A percentile compares a stretch with the other conserved stretches of the same genome.
These are phyloP conservation scores for Trichothecium roseum DNA, from an alignment of 2,329 filamentous ascomycete species.

Conservation along the genomic window DNA sequence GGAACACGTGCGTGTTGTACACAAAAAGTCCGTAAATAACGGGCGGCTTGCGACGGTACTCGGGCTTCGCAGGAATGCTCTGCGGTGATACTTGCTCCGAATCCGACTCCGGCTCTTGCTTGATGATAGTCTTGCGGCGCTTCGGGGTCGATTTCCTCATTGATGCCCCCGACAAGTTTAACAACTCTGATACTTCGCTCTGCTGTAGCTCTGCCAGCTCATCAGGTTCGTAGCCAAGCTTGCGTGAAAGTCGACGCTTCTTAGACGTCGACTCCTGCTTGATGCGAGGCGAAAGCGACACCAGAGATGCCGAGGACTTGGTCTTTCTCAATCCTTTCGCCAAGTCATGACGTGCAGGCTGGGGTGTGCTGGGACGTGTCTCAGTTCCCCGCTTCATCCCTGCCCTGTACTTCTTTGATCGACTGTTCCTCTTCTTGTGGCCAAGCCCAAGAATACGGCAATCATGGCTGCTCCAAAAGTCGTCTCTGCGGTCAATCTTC, in stretches of 20 bases:
- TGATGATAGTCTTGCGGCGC: not conserved
- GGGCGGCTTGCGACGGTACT: constrained; percentile 21
- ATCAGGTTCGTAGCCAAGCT: constrained; percentile 4
- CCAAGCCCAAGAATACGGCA: too few relatives aligned
- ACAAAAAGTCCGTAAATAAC: constrained; percentile 34
- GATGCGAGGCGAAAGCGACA: not conserved
- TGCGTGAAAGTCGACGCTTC: constrained; percentile 5
- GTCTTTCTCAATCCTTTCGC: not conserved
- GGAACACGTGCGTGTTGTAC: constrained; percentile 25
- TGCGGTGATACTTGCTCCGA: not conserved
- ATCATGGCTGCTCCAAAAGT: constrained; percentile 17
- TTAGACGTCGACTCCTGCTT: constrained; percentile 8
- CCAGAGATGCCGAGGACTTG: constrained; percentile 1
- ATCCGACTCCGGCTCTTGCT: not conserved
- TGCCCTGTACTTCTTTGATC: constrained; percentile 1
- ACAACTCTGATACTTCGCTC: not conserved
- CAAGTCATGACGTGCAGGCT: constrained; percentile 7
- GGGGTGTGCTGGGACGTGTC: constrained; percentile 3
- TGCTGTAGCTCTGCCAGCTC: constrained; percentile 5
- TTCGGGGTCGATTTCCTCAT: not conserved
- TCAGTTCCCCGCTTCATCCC: constrained; percentile 2
- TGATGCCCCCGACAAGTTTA: too few relatives aligned
- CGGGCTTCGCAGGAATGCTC: constrained; percentile 1
- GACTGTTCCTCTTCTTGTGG: not conserved
- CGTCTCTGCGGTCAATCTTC: constrained; percentile 12